Evolutionary conservation across 2,329 filamentous ascomycete genomes (phyloP).

Genomic region (Helminthosporium solani): DNA sequence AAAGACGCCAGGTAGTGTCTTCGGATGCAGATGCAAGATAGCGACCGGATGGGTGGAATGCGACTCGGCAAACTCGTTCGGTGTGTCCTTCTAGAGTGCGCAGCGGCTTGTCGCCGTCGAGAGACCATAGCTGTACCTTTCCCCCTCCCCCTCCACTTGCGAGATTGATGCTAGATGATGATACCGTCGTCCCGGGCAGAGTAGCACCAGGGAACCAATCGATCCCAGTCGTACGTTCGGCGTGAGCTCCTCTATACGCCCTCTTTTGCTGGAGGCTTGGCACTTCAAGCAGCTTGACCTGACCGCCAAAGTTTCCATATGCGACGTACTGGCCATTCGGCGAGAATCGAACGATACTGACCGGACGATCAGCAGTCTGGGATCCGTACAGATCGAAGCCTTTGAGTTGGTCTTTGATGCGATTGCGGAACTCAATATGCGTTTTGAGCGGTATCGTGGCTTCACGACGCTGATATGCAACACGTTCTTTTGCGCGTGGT

Average conservation of each 20-base stretch:
- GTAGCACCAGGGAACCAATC: constrained; percentile 88
- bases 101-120: constrained; percentile 81
- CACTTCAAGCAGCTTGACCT: constrained; percentile 81
- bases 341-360: constrained; percentile 89
- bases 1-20: constrained; percentile 94
- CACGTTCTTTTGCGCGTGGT: constrained; percentile 73
- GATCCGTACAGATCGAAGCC: constrained; percentile 90
- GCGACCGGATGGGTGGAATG: constrained; percentile 88
- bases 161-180: constrained; percentile 74
- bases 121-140: constrained; percentile 84
- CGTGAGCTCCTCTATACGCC: constrained; percentile 76
- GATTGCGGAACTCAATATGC: constrained; percentile 89
- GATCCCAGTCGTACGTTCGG: constrained; percentile 83
- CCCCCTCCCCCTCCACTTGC: constrained; percentile 90
- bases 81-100: constrained; percentile 80
- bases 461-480: constrained; percentile 77
- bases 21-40: constrained; percentile 93
- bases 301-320: constrained; percentile 89
- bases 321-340: constrained; percentile 82
- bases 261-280: constrained; percentile 77
- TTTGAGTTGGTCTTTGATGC: constrained; percentile 77
- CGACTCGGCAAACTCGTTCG: constrained; percentile 84
- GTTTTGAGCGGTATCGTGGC: constrained; percentile 80
- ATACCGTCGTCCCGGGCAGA: constrained; percentile 67
- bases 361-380: constrained; percentile 85